A percentile compares a stretch with the other conserved stretches of the same genome.
These are phyloP conservation scores for Penicillium roqueforti DNA, from an alignment of 495 filamentous ascomycete genomes.

Conservation along the genomic window DNA sequence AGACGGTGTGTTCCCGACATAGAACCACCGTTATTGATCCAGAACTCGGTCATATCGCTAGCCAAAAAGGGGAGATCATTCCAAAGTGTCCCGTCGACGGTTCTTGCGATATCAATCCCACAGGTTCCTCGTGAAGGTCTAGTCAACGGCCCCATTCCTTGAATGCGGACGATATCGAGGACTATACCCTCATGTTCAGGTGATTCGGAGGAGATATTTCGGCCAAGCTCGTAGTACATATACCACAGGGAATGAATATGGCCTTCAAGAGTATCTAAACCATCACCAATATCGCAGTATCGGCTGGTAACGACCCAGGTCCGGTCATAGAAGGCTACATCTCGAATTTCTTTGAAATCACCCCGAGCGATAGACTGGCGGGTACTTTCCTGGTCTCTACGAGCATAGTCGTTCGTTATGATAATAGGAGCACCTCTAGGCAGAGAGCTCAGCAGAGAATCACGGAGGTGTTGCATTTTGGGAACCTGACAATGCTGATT, in stretches of 20 bases:
- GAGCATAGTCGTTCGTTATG: not conserved
- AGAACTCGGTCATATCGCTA: constrained; percentile 18
- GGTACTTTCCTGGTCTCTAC: constrained; percentile 8
- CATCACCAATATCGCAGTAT: constrained; percentile 21
- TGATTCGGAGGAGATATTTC: constrained; percentile 11
- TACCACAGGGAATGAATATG: constrained; percentile 21
- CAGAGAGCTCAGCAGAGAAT: constrained; percentile 12
- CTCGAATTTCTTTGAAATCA: constrained; percentile 15
- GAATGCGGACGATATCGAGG: constrained; percentile 23
- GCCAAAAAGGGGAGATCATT: constrained; percentile 23
- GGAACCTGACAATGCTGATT: not conserved
- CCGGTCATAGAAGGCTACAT: constrained; percentile 12
- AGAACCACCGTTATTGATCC: constrained; percentile 3
- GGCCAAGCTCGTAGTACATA: constrained; percentile 17
- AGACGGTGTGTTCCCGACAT: constrained; percentile 20
- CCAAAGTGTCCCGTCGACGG: constrained; percentile 18
- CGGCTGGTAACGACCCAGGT: constrained; percentile 13
- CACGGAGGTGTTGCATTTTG: constrained; percentile 18
- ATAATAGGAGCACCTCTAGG: not conserved
- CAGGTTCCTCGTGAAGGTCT: constrained; percentile 6
- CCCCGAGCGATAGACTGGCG: constrained; percentile 13
- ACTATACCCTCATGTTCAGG: constrained; percentile 19
- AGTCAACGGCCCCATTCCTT: constrained; percentile 19
- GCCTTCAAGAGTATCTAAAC: constrained; percentile 15
- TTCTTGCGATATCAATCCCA: constrained; percentile 20